Evolutionary conservation across 1,139 yeast species (phyloP), one percentile per base, ranked within the genome.

Genomic region (Meyerozyma sp.): DNA sequence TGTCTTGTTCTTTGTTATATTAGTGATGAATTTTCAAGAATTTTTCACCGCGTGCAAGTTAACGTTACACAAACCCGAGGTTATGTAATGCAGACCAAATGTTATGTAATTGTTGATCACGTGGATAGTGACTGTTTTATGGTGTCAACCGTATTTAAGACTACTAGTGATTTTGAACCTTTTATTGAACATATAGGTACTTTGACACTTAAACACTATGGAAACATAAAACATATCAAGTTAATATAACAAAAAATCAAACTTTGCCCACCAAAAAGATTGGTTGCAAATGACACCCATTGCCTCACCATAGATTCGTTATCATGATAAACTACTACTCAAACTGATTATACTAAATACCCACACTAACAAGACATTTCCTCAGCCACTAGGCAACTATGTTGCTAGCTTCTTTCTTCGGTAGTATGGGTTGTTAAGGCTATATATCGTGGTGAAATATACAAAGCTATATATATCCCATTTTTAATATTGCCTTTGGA

Each of bases 21-120:
- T 39, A 14, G 25, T 21, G 42, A 37, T 36, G 44, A 43, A 45
- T 40, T 42, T 45, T 42, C 45, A 43, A 40, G 42, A 43, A 43
- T 45, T 47, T 47, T 47, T 45, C 48, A 47, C 39, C 29, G 42
- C 30, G 48, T 36, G 29, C 44, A 35, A 29, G 41, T 20, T 20
- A 21, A 18, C 25, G 26, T 34, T 34, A 34, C 37, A 34, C 37
- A 34, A 34, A 34, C 37, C n/a, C 14, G 1, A 9, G 13, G 5
- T 34, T 34, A 34, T 10, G 37, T 34, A 34, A 34, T 34, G 16
- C 7, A 3, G n/a, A 10, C n/a, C 6, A 10, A 34, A 10, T 21
- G 8, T 34, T 34, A 34, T 34, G 26, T 34, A 34, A 34, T 34
- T 16, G n/a, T 4, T 1, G 4, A 18, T 4, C 37, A 34, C 37